Base-by-base conservation (phyloP, 768 basidiomycete species). In the Kwoniella mangroviensis region DNA sequence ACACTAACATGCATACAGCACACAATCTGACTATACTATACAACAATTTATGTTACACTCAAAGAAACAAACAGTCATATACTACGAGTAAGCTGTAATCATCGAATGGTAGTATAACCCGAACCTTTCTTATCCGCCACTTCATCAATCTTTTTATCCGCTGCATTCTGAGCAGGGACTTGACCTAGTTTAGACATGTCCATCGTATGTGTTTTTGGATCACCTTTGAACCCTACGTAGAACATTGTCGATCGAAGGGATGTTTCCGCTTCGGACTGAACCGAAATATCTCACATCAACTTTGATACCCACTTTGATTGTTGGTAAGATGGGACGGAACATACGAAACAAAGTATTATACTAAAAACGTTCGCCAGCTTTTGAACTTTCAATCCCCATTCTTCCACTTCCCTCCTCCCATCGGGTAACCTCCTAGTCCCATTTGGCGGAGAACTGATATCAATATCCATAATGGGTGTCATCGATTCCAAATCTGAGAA, bases 161-260 rank as follows among this genome's bases (percentile, higher is more conserved):
- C 88, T 0, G 91, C 90, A 75, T 92, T 87, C 4, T 89, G 90
- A n/a, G 93, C 91, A 0, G 90, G 91, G 17, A 95, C 79, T 45
- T 87, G 76, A 89, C 90, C 59, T 90, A 85, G 79, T 87, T 89
- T 57, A 86, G 70, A 71, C 75, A 80, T 77, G 59, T 80, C 77
- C 79, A 80, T 78, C 7, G 60, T 71, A 24, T 69, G 59, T 10
- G 60, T 65, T 64, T 80, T 80, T 3, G 77, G 60, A 69, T 80
- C 79, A 21, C 79, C 79, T 55, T 80, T 80, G 74, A 80, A 80
- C 0, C 79, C 79, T 6, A 80, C 73, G 61, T 78, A 80, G 49
- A 65, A 73, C 22, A 80, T 63, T 24, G 69, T 63, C 3, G 74
- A 69, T n/a, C 76, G 57, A 7, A 67, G 65, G 1, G 61, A 63